Conservation (phyloP, 176 grass and related monocot genomes). For the Sorghum bicolor region DNA sequence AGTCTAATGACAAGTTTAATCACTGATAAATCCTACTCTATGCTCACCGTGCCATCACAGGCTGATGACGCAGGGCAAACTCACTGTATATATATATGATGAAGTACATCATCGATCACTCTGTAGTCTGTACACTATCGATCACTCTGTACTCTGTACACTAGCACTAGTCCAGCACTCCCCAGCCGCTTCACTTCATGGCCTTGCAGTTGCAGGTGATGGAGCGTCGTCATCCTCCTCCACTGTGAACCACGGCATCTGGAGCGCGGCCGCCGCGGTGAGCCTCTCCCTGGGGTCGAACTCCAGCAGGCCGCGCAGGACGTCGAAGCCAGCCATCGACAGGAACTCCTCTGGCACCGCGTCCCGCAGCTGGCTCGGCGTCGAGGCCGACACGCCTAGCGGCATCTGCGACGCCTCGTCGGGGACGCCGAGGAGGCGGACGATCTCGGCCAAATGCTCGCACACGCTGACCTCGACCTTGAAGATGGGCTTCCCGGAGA, state of each 20-base stretch:
- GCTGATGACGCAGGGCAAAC: not conserved
- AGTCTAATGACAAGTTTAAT: no score
- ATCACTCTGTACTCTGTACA: not conserved
- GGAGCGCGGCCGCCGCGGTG: not conserved
- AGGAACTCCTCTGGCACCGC: not conserved
- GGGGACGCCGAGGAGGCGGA: not conserved
- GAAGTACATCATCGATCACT: not conserved
- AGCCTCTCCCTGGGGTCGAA: not conserved
- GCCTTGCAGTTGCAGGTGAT: not conserved
- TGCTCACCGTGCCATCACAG: no score
- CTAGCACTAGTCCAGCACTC: not conserved
- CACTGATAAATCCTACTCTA: no score
- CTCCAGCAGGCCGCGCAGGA: conserved; percentile 8
- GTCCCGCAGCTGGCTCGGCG: not conserved
- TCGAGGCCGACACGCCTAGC: not conserved
- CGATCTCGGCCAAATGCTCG: not conserved
- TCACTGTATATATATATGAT: not conserved
- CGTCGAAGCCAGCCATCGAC: not conserved
- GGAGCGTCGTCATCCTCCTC: not conserved
- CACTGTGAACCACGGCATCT: not conserved
- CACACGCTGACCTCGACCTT: not conserved
- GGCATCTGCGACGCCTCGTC: not conserved
- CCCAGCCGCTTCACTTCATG: not conserved
- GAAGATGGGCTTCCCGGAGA: not conserved
- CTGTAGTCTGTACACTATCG: not conserved